These are phyloP conservation scores for Nymphaea colorata DNA, from an alignment of 164 flowering plant species.

Conservation along the genomic window DNA sequence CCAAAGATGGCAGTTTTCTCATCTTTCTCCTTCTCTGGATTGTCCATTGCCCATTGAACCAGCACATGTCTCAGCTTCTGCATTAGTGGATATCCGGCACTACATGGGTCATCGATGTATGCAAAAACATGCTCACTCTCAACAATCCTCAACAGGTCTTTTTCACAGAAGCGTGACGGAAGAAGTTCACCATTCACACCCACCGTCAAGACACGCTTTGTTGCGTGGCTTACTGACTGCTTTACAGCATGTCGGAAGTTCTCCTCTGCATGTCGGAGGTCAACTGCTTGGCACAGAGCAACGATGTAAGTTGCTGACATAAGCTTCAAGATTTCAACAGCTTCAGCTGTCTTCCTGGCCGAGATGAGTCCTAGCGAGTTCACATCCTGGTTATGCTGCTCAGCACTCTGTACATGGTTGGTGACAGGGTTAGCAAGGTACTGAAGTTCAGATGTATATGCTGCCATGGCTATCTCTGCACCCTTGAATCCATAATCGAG, in stretches of 20 bases:
- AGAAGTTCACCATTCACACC: slow-evolving; percentile 28
- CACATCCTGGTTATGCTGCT: slow-evolving; percentile 36
- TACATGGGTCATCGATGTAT: slow-evolving; percentile 38
- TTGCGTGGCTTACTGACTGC: slow-evolving; percentile 25
- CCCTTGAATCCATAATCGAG: slow-evolving; percentile 38
- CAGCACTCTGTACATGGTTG: slow-evolving; percentile 33
- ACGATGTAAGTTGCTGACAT: slow-evolving; percentile 36
- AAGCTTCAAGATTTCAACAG: slow-evolving; percentile 34
- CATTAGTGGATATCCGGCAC: slow-evolving; percentile 24
- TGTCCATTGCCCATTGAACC: slow-evolving; percentile 23
- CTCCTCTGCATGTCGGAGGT: slow-evolving; percentile 38
- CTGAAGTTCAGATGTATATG: slow-evolving; percentile 34
- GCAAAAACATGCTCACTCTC: slow-evolving; percentile 26
- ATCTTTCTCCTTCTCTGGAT: slow-evolving; percentile 15
- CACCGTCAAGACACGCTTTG: slow-evolving; percentile 18
- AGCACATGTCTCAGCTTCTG: slow-evolving; percentile 35
- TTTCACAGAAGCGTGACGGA: slow-evolving; percentile 31
- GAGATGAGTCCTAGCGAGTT: slow-evolving; percentile 42
- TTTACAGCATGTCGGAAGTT: slow-evolving; percentile 28
- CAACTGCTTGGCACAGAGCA: slow-evolving; percentile 43
- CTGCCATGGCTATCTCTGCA: slow-evolving; percentile 36
- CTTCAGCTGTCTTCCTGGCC: slow-evolving; percentile 34
- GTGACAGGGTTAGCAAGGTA: slow-evolving; percentile 34
- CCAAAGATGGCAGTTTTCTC: slow-evolving; percentile 17
- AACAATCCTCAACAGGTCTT: slow-evolving; percentile 30